These are phyloP conservation scores for Myxozyma sirexii DNA, from an alignment of 805 yeast genomes.

Conservation along the genomic window DNA sequence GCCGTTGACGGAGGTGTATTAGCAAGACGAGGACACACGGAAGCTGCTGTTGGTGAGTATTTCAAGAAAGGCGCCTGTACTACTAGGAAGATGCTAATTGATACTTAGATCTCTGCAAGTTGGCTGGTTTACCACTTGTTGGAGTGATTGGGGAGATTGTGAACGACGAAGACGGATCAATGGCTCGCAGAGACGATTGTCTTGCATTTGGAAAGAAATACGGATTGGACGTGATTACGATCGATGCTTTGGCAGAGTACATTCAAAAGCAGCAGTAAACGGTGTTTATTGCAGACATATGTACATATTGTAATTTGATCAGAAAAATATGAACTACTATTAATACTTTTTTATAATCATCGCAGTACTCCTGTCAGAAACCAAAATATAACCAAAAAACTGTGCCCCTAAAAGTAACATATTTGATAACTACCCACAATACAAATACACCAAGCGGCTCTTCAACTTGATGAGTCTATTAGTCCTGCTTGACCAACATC, in stretches of 20 bases:
- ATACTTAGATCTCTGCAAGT: conserved; percentile 74
- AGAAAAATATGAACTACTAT: neutral
- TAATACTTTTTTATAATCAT: neutral
- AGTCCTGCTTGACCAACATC: neutral
- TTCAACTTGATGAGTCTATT: no score
- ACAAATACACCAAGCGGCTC: no score
- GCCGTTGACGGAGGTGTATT: conserved; percentile 85
- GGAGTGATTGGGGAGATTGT: conserved; percentile 94
- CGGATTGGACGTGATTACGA: conserved; percentile 71
- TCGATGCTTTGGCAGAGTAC: conserved; percentile 68
- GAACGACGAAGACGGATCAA: conserved; percentile 86
- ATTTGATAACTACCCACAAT: no score
- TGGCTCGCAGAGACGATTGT: conserved; percentile 94
- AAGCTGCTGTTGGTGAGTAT: conserved; percentile 69
- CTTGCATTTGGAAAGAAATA: conserved; percentile 63
- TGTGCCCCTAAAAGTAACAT: neutral
- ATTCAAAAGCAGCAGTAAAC: conserved; percentile 37
- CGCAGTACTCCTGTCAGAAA: no score
- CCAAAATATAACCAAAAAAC: neutral
- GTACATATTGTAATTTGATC: no score
- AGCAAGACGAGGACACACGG: conserved; percentile 92
- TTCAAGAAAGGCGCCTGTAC: no score
- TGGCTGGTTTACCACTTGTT: conserved; percentile 80
- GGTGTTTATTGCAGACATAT: neutral
- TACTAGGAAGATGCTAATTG: no score